Conservation (phyloP, 176 grass and related monocot genomes). For the Musa troglodytarum region DNA sequence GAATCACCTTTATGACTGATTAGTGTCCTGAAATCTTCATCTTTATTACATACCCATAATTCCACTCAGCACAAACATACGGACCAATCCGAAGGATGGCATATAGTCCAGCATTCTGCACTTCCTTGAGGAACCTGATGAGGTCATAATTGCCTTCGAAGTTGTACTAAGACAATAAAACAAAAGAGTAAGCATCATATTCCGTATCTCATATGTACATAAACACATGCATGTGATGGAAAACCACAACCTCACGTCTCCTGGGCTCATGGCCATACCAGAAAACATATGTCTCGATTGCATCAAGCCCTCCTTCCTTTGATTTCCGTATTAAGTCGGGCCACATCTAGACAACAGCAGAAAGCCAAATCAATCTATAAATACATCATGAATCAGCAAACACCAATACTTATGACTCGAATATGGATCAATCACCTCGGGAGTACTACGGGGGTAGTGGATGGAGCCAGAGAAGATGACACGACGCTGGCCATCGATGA, state of each 20-base stretch:
- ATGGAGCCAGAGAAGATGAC: slow-evolving; percentile 34
- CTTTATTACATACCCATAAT: no score
- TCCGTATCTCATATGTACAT: no score
- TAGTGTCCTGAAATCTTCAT: no score
- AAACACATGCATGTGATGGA: no score
- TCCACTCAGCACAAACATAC: no score
- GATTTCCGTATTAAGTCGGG: slow-evolving; percentile 44
- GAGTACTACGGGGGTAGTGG: slow-evolving; percentile 42
- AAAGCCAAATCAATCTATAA: no score
- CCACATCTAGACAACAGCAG: slow-evolving; percentile 35
- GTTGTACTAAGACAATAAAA: slow-evolving; percentile 24
- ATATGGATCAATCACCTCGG: slow-evolving; percentile 1
- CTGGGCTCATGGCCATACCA: slow-evolving; percentile 53
- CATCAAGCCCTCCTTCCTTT: slow-evolving; percentile 46
- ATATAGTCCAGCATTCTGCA: slow-evolving; percentile 33
- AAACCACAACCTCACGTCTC: slow-evolving; percentile 24
- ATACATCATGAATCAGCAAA: no score
- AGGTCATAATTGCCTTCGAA: slow-evolving; percentile 49
- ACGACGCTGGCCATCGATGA: slow-evolving; percentile 30
- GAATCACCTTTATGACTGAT: no score
- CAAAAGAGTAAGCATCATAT: no score
- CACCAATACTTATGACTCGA: no score
- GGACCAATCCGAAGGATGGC: no score
- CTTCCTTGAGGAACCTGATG: slow-evolving; percentile 45
- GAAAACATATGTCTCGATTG: slow-evolving; percentile 56